Evolutionary conservation across 805 yeast genomes (phyloP).

Genomic region (Barnettozyma siamensis): DNA sequence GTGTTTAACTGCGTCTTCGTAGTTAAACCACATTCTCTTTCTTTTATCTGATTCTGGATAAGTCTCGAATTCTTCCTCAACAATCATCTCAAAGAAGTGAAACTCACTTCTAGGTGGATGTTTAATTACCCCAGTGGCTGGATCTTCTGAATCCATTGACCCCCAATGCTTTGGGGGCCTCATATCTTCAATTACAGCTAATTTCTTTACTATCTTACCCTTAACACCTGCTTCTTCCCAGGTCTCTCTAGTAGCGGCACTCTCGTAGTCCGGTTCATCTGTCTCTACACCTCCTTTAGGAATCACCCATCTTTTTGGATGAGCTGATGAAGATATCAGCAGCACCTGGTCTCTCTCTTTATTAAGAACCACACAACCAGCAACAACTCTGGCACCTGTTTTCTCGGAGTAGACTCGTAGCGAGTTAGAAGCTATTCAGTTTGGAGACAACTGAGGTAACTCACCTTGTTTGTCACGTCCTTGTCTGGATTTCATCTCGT

Average conservation of each 20-base stretch:
- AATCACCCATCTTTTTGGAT: constrained; percentile 70
- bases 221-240: constrained; percentile 98
- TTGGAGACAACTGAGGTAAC: neutral
- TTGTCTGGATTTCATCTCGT: constrained; percentile 13
- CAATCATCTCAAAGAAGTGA: constrained; percentile 77
- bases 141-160: constrained; percentile 18
- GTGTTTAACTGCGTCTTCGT: constrained; percentile 59
- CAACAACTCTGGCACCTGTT: constrained; percentile 81
- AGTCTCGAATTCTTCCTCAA: constrained; percentile 44
- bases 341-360: constrained; percentile 54
- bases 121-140: constrained; percentile 24
- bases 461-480: constrained; percentile 26
- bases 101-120: constrained; percentile 76
- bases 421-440: constrained; percentile 9
- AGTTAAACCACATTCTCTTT: constrained; percentile 69
- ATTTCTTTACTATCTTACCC: constrained; percentile 48
- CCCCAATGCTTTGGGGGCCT: constrained; percentile 44
- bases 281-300: constrained; percentile 95
- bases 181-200: constrained; percentile 65
- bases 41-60: constrained; percentile 77
- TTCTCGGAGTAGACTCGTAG: constrained; percentile 39
- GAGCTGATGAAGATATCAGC: constrained; percentile 71
- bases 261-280: constrained; percentile 50
- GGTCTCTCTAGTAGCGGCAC: constrained; percentile 74
- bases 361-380: constrained; percentile 82